Evolutionary conservation across 345 rosid species (phyloP), one percentile per base, ranked within the genome.

Genomic region (Camelina sativa): DNA sequence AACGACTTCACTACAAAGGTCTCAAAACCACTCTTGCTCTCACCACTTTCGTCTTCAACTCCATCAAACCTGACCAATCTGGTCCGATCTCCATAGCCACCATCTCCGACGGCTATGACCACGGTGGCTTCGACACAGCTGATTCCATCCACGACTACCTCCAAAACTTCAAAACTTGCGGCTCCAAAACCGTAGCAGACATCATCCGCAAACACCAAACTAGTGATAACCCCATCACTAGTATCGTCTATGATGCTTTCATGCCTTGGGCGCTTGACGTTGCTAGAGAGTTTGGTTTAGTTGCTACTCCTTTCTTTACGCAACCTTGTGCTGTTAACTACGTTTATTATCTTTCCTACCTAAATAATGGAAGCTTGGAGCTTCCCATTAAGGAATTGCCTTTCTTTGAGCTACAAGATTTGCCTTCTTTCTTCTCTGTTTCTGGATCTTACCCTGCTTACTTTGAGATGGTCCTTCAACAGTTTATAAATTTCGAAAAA

Each of bases 231-330:
- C 90, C 92, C 0, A 22, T 86, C 12, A 77, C 81, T 15, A 85
- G 89, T 62, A 23, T 89, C 9, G 66, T 92, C 1, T 89, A 92
- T 19, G 97, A 92, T 65, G 76, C 91, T 6, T 85, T 87, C 66
- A 55, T 85, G 22, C 79, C 85, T 0, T 92, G 96, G 97, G 89
- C 81, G 10, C 75, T 89, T 11, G 92, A 88, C 4, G 84, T 89
- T 5, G 87, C 91, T 46, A 81, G 84, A 62, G 72, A 67, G 43
- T 81, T 80, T 6, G 89, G 84, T n/a, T 48, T 89, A 5, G 28
- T 68, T 9, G 89, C 65, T 0, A 88, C 88, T 1, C 80, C 82
- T 2, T 89, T 80, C 67, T 92, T 92, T 23, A 89, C 97, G 2
- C 96, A 89, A 32, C 58, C 81, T 2, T 89, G 92, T 72, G 81